Evolutionary conservation across 768 basidiomycete species (phyloP).

Genomic region (Termitomyces sp.): DNA sequence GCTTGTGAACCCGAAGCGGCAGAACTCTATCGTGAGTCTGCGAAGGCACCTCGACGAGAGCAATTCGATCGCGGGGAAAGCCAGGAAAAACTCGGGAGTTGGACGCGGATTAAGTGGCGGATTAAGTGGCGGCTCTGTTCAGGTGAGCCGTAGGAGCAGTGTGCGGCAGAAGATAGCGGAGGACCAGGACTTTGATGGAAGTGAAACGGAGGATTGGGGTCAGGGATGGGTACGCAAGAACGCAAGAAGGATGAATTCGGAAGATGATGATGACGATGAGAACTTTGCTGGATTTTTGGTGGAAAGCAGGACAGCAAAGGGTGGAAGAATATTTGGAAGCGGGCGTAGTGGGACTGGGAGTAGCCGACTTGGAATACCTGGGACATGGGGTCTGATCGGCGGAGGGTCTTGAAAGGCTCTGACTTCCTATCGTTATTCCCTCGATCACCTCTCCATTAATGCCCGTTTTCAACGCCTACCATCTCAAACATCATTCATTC

Average conservation of each 20-base stretch:
- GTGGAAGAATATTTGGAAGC: constrained; percentile 16
- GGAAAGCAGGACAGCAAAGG: constrained; percentile 4
- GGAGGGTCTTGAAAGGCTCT: constrained; percentile 7
- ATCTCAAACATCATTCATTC: not conserved
- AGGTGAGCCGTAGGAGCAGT: constrained; percentile 4
- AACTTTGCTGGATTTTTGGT: constrained; percentile 19
- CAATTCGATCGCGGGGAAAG: constrained; percentile 11
- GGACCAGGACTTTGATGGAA: constrained; percentile 21
- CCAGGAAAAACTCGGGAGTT: constrained; percentile 12
- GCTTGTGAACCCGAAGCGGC: constrained; percentile 67
- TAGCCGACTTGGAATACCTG: constrained; percentile 18
- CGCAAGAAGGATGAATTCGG: constrained; percentile 15
- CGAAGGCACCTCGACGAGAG: constrained; percentile 48
- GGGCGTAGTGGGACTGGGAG: constrained; percentile 20
- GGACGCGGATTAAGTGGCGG: constrained; percentile 15
- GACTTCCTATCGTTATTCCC: not conserved
- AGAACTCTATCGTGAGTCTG: constrained; percentile 70
- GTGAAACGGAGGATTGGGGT: constrained; percentile 23
- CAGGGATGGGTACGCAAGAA: constrained; percentile 20
- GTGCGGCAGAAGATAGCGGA: constrained; percentile 15
- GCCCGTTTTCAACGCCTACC: not conserved
- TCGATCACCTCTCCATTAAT: not conserved
- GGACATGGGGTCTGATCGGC: constrained; percentile 11
- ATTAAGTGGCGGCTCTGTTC: constrained; percentile 10
- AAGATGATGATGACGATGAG: constrained; percentile 24